These are phyloP conservation scores for Coemansia sp. DNA, from an alignment of 192 early-diverging fungal species.

Conservation along the genomic window DNA sequence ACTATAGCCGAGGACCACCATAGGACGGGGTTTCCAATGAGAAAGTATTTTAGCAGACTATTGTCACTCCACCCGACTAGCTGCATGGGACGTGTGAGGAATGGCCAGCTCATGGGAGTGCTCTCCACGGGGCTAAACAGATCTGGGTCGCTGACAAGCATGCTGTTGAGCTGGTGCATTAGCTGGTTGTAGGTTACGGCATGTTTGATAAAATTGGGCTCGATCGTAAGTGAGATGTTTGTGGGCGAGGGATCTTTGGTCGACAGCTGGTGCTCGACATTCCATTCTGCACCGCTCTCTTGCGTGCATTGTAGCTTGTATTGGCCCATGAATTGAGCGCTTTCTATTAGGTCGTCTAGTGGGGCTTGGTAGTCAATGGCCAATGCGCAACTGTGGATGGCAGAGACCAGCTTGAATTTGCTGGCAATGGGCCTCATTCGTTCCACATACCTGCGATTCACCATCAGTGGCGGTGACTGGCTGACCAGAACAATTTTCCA, in stretches of 20 bases:
- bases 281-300: slow-evolving; percentile 71
- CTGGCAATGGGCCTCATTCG: slow-evolving; percentile 65
- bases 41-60: slow-evolving; percentile 77
- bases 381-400: slow-evolving; percentile 61
- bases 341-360: background rate
- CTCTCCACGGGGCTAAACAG: slow-evolving; percentile 78
- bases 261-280: slow-evolving; percentile 78
- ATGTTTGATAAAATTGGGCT: slow-evolving; percentile 63
- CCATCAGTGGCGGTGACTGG: slow-evolving; percentile 60
- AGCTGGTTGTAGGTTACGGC: slow-evolving; percentile 84
- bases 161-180: slow-evolving; percentile 96
- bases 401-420: slow-evolving; percentile 71
- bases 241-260: slow-evolving; percentile 63
- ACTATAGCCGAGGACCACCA: slow-evolving; percentile 74
- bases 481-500: slow-evolving; percentile 18
- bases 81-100: slow-evolving; percentile 71
- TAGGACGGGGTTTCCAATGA: slow-evolving; percentile 83
- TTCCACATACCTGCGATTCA: slow-evolving; percentile 53
- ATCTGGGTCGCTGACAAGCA: slow-evolving; percentile 84
- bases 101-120: slow-evolving; percentile 79
- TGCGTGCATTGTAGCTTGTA: background rate
- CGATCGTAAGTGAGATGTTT: slow-evolving; percentile 55
- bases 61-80: slow-evolving; percentile 83
- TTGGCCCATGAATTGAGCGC: background rate
- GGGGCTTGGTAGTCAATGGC: slow-evolving; percentile 11